phyloP scores from a whole-genome alignment of 305 asterid genomes.

The Fraxinus sp. region DNA sequence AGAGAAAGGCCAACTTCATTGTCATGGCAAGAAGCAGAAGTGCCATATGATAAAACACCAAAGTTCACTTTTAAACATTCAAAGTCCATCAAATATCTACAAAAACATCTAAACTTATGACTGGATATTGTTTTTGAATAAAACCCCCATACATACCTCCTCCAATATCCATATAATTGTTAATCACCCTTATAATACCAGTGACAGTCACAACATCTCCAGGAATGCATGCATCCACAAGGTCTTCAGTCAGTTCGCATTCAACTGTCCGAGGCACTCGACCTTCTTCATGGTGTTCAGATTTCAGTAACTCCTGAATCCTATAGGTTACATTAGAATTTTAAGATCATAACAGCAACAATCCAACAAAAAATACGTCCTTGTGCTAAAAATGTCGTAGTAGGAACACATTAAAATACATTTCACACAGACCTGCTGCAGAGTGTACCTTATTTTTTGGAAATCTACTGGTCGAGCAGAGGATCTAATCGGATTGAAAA shows the following conservation, averaged over 20 bases:
- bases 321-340: slow-evolving; percentile 38
- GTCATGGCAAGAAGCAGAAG: not conserved
- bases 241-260: slow-evolving; percentile 90
- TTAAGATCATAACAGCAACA: slow-evolving; percentile 1
- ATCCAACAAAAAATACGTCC: slow-evolving; percentile 1
- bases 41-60: not conserved
- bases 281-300: slow-evolving; percentile 66
- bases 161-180: slow-evolving; percentile 97
- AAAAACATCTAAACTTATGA: slow-evolving; percentile 14
- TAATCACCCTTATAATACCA: slow-evolving; percentile 87
- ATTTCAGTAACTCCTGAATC: slow-evolving; percentile 84
- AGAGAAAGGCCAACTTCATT: not conserved
- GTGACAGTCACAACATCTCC: slow-evolving; percentile 92
- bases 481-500: slow-evolving; percentile 73
- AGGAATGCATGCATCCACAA: slow-evolving; percentile 97
- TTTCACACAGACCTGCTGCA: slow-evolving; percentile 9
- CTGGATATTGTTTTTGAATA: slow-evolving; percentile 12
- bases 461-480: slow-evolving; percentile 74
- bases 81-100: slow-evolving; percentile 5
- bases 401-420: not conserved
- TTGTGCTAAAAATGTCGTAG: slow-evolving; percentile 15
- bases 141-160: slow-evolving; percentile 70
- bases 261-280: slow-evolving; percentile 97
- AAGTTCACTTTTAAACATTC: not conserved
- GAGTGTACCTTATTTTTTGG: slow-evolving; percentile 82